phyloP scores from a whole-genome alignment of 1,284 basidiomycete genomes.

The Kalmanozyma brasiliensis region DNA sequence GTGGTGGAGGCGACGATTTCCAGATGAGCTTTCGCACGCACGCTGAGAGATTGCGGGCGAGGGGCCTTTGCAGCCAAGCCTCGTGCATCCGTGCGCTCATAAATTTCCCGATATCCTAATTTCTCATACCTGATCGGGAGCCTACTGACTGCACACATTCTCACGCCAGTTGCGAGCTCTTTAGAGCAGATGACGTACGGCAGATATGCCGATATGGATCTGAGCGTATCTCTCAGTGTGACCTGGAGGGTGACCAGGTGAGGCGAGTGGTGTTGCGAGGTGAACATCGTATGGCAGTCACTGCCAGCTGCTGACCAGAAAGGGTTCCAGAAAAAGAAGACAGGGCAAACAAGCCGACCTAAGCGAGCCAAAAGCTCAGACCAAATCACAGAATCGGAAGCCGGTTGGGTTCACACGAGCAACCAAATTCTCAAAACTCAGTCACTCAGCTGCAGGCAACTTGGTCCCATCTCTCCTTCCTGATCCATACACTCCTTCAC shows the following conservation, averaged over 20 bases:
- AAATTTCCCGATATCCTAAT: slow-evolving; percentile 13
- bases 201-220: too few relatives aligned
- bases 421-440: slow-evolving; percentile 1
- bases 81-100: slow-evolving; percentile 34
- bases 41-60: too few relatives aligned
- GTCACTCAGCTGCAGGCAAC: slow-evolving; percentile 1
- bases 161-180: too few relatives aligned
- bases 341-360: too few relatives aligned
- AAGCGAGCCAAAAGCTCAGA: background rate
- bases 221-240: too few relatives aligned
- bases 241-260: too few relatives aligned
- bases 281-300: too few relatives aligned
- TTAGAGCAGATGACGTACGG: too few relatives aligned
- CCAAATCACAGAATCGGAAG: background rate
- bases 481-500: background rate
- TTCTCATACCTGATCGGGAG: background rate
- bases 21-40: background rate
- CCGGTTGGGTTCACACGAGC: slow-evolving; percentile 19
- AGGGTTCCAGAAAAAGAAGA: too few relatives aligned
- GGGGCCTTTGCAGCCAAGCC: background rate
- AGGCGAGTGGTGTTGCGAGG: too few relatives aligned
- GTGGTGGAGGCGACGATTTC: slow-evolving; percentile 26
- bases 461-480: background rate
- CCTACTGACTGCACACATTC: too few relatives aligned
- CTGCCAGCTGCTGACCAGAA: too few relatives aligned